Evolutionary conservation across 1,284 basidiomycete genomes (phyloP), one percentile per base, ranked within the genome.

Genomic region (Papiliotrema terrestris): DNA sequence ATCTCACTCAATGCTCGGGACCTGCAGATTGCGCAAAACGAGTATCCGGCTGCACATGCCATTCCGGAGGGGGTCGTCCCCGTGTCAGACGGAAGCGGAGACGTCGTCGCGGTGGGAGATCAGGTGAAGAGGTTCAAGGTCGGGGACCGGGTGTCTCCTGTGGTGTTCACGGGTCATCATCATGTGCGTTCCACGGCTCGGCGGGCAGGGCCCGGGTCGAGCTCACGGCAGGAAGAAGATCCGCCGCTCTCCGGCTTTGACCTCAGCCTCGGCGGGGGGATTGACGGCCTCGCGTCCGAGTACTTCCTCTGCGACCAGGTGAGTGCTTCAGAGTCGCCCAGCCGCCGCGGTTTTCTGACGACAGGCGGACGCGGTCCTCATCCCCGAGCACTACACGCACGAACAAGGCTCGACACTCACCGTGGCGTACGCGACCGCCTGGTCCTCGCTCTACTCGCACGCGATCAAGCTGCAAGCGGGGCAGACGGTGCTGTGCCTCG

Each of bases 381-480:
- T 76, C 25, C 78, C 78, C 8, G 51, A 66, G 20, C 69, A 76
- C 57, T 71, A 78, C 37, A 63, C 61, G 6, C 75, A 65, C 52
- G 67, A 68, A 49, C 66, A 79, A 57, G 78, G 71, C 0, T 65
- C 75, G 8, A 76, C 73, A 4, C 62, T 78, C 8, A 65, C 74
- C 4, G 75, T 77, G 52, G 76, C 72, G 23, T 75, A 62, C 43
- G 56, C 73, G 20, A 79, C 78, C 2, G 73, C 78, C 13, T 79
- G 76, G 75, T 74, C 75, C 32, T 71, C 70, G 14, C 63, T 79
- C 9, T 78, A 69, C 57, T 73, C 71, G 1, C 72, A 78, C 36
- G 60, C 72, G 37, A 71, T 73, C 25, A 52, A 52, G 26, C 61
- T 79, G 29, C 64, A 70, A 53, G 62, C 78, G 0, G 78, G 78